Percentiles rank a stretch among this genome's conserved stretches.
These are phyloP conservation scores for Pleomassaria siparia DNA, from an alignment of 2,329 filamentous ascomycete genomes.

Conservation along the genomic window DNA sequence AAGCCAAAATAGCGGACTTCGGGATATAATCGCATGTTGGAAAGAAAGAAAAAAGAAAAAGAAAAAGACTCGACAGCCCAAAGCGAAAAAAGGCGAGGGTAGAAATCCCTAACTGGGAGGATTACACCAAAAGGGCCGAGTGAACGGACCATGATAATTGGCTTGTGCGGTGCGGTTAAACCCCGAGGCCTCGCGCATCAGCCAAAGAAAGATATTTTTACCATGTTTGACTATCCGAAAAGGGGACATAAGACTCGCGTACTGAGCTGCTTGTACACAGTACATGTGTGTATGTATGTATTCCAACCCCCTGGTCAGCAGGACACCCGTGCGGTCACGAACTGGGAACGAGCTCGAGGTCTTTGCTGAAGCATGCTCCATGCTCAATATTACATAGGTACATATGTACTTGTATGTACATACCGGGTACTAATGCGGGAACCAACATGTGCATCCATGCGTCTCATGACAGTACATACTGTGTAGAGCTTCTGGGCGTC, in stretches of 20 bases:
- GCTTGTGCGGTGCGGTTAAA: background rate
- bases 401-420: too few species aligned
- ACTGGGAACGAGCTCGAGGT: background rate
- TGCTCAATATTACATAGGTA: too few species aligned
- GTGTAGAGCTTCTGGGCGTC: conserved; percentile 1
- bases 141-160: background rate
- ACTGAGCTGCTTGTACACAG: too few species aligned
- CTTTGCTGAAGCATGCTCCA: background rate
- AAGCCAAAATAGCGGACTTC: conserved; percentile 1
- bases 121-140: background rate
- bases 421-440: conserved; percentile 19
- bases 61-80: background rate
- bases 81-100: too few species aligned
- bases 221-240: background rate
- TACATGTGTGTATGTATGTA: too few species aligned
- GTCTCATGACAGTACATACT: background rate
- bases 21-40: background rate
- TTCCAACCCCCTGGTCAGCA: too few species aligned
- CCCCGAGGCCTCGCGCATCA: background rate
- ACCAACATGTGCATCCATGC: conserved; percentile 11
- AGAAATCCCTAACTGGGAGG: background rate
- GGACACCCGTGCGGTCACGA: too few species aligned
- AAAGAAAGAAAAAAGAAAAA: background rate
- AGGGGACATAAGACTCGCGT: background rate
- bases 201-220: conserved; percentile 1